Evolutionary conservation across 257 asterid genomes (phyloP), one percentile per base, ranked within the genome.

Genomic region (Agastache rugosa): DNA sequence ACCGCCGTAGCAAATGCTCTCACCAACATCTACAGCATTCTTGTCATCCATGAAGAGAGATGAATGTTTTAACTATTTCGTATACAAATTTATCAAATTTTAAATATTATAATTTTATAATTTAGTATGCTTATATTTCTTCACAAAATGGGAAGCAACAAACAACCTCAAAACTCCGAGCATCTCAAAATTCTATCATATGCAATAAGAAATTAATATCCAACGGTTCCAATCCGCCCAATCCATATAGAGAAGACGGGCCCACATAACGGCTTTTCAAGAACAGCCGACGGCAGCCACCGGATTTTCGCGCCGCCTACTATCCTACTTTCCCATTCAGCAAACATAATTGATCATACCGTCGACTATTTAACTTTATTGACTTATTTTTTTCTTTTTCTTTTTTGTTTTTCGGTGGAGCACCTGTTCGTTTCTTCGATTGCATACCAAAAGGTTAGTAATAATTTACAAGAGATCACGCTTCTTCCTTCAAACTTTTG

Each of bases 221-320:
- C 15, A 41, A 75, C 74, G 61, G 74, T 60, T 75, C 62, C 9
- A 12, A 27, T 15, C 71, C 74, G 55, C 10, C 74, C 68, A 27
- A 42, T 55, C 51, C 60, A 29, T 25, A 3, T 20, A 0, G 47
- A 3, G 11, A 25, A 59, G 47, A 41, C 1, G 79, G 68, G 53
- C 63, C 79, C 79, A 75, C 74, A 2, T 67, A 75, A 67, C 79
- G 79, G 82, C 85, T 71, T 67, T 78, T 50, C 73, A 25, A 45
- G 81, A 75, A 54, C 22, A 27, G 45, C 79, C 78, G 82, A 44
- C 83, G 80, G 67, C 59, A 41, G 73, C 68, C 63, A 65, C 81
- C 85, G 83, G 78, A 54, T 71, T 82, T 81, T 63, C 76, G 78
- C 80, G 82, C 85, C 75, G 85, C 85, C 80, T 27, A 74, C 78